phyloP scores from a whole-genome alignment of 805 yeast species.

The Clavispora phyllophila region DNA sequence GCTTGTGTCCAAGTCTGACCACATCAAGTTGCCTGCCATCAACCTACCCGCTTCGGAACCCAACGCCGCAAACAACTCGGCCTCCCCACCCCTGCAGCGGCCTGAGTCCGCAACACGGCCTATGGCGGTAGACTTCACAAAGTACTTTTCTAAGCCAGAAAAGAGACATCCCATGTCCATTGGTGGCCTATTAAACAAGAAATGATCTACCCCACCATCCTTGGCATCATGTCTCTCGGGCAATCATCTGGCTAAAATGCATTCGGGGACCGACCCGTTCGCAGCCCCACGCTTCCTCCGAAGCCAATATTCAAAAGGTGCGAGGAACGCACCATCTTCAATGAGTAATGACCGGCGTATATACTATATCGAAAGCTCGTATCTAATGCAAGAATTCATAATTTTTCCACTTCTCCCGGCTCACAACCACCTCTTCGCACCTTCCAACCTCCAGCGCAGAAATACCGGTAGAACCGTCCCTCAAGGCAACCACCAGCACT shows the following conservation, averaged over 20 bases:
- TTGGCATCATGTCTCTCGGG: too few relatives aligned
- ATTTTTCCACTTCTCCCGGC: too few relatives aligned
- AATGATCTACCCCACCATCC: slow-evolving; percentile 1
- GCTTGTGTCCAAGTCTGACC: background rate
- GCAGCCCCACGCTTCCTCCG: background rate
- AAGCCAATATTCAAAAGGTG: background rate
- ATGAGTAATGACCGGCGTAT: background rate
- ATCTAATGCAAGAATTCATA: too few relatives aligned
- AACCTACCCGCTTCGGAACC: background rate
- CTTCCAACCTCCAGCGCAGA: too few relatives aligned
- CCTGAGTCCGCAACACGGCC: slow-evolving; percentile 3
- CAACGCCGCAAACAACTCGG: background rate
- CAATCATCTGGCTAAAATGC: background rate
- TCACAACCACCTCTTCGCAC: too few relatives aligned
- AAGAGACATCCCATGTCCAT: slow-evolving; percentile 29
- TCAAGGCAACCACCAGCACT: too few relatives aligned
- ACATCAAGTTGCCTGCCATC: slow-evolving; percentile 13
- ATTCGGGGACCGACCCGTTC: background rate
- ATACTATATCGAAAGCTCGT: background rate
- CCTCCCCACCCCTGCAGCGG: background rate
- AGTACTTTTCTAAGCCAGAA: slow-evolving; percentile 9
- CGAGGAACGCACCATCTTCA: background rate
- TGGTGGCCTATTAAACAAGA: slow-evolving; percentile 35
- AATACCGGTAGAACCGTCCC: too few relatives aligned
- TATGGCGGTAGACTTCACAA: slow-evolving; percentile 17